Conservation (phyloP, 164 flowering plant species). For the Magnolia officinalis region DNA sequence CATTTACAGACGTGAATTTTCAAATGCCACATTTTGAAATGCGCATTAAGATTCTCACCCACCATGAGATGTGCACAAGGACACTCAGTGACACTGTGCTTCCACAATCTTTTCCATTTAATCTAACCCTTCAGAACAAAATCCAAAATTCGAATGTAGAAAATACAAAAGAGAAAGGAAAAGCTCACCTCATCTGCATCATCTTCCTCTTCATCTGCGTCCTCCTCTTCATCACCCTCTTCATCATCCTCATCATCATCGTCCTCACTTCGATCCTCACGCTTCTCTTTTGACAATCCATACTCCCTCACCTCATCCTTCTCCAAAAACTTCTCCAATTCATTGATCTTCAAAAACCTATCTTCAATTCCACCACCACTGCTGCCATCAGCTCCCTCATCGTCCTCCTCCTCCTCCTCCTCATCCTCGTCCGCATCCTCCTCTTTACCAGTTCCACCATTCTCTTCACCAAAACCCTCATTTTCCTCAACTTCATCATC, state of each 20-base stretch:
- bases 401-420: slow-evolving; percentile 12
- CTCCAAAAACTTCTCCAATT: slow-evolving; percentile 64
- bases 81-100: no score
- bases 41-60: no score
- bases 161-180: background rate
- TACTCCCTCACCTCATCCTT: slow-evolving; percentile 65
- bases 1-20: no score
- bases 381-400: slow-evolving; percentile 21
- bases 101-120: no score
- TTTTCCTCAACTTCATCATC: slow-evolving; percentile 17
- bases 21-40: no score
- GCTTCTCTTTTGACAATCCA: slow-evolving; percentile 34
- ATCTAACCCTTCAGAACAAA: no score
- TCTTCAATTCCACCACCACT: slow-evolving; percentile 53
- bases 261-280: background rate
- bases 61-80: no score
- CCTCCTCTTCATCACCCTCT: no score
- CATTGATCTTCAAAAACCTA: slow-evolving; percentile 68
- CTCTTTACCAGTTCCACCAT: slow-evolving; percentile 22
- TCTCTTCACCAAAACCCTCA: slow-evolving; percentile 22
- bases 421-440: slow-evolving; percentile 32
- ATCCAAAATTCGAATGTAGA: no score
- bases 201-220: slow-evolving; percentile 26
- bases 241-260: slow-evolving; percentile 21
- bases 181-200: slow-evolving; percentile 39